Evolutionary conservation across 2,329 filamentous ascomycete genomes (phyloP).

Genomic region (Hymenoscyphus linearis): DNA sequence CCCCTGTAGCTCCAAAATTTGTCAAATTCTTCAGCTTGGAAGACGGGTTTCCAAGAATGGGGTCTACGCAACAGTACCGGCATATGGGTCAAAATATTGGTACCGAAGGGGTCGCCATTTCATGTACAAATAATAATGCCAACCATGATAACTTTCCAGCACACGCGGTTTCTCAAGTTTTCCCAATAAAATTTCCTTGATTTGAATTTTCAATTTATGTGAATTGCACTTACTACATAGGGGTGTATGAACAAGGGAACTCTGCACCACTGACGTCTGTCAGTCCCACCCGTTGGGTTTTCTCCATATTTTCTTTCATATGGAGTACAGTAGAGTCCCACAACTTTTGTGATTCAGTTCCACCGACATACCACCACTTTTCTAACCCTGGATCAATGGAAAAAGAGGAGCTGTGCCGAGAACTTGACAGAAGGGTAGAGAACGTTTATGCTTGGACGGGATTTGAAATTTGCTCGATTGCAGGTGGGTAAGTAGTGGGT

Average conservation of each 20-base stretch:
- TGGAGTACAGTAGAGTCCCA: background rate
- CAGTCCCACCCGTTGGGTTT: background rate
- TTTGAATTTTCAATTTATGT: background rate
- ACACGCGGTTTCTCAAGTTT: background rate
- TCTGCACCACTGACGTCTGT: background rate
- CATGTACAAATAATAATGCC: background rate
- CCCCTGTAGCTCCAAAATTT: background rate
- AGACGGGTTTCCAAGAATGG: background rate
- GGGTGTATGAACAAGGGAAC: background rate
- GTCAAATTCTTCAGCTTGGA: background rate
- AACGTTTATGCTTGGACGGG: background rate
- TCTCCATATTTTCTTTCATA: background rate
- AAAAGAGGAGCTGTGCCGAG: background rate
- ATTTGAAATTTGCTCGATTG: background rate
- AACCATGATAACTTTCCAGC: background rate
- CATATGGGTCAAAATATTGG: background rate
- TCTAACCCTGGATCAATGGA: background rate
- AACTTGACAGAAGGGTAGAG: background rate
- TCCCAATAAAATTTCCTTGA: background rate
- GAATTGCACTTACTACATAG: background rate
- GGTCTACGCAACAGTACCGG: background rate
- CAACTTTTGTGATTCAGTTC: background rate
- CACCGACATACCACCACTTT: background rate
- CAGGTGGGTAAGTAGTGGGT: too few species aligned
- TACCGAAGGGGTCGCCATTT: background rate